Percentiles rank a stretch among this genome's conserved stretches.
Conservation (phyloP, 139 green algal species). For the Auxenochlorella pyrenoidosa region DNA sequence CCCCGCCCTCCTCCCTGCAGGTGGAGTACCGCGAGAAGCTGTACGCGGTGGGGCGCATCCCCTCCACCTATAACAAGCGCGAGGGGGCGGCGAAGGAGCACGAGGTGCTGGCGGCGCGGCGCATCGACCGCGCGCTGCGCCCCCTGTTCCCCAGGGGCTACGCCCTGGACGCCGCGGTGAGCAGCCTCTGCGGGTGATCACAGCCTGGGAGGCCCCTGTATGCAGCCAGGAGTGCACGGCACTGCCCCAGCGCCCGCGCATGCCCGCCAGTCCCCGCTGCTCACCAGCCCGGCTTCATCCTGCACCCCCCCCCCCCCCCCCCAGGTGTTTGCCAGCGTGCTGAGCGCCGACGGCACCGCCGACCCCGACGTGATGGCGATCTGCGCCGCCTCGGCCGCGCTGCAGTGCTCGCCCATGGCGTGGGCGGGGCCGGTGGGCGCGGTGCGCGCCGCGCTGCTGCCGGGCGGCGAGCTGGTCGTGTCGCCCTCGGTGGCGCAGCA, state of each 20-base stretch:
- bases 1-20: constrained; percentile 34
- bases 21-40: constrained; percentile 84
- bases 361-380: constrained; percentile 78
- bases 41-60: constrained; percentile 73
- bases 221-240: too few relatives aligned
- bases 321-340: constrained; percentile 60
- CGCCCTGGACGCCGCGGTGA: constrained; percentile 20
- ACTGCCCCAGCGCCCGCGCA: too few relatives aligned
- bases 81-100: constrained; percentile 69
- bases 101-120: constrained; percentile 63
- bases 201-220: too few relatives aligned
- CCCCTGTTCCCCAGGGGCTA: constrained; percentile 79
- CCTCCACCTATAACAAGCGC: constrained; percentile 60
- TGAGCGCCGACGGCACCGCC: constrained; percentile 59
- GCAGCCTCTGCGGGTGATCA: background rate
- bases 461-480: constrained; percentile 29
- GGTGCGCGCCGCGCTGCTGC: constrained; percentile 44
- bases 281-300: too few relatives aligned
- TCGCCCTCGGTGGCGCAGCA: constrained; percentile 24
- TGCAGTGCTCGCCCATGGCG: constrained; percentile 70
- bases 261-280: background rate
- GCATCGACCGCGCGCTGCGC: constrained; percentile 76
- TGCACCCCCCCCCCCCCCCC: background rate
- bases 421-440: constrained; percentile 77
- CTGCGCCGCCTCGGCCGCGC: constrained; percentile 79